Evolutionary conservation across 768 basidiomycete genomes (phyloP).

Genomic region (Chiua virens): DNA sequence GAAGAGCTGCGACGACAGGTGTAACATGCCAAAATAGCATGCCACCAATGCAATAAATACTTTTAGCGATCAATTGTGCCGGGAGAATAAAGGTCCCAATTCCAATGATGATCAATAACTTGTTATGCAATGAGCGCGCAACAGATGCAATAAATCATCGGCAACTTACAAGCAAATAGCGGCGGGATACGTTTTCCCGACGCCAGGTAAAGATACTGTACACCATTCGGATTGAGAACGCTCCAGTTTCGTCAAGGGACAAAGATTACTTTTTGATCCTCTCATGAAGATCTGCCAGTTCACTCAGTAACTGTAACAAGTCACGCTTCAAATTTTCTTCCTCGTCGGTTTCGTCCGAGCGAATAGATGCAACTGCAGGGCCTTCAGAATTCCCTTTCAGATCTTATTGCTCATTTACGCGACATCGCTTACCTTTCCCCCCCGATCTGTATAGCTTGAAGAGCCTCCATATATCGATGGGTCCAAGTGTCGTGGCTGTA

Average conservation of each 20-base stretch:
- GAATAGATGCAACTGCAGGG: neutral
- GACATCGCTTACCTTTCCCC: constrained; percentile 34
- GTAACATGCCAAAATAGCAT: constrained; percentile 62
- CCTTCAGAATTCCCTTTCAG: neutral
- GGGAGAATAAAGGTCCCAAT: constrained; percentile 48
- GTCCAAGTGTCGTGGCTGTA: constrained; percentile 44
- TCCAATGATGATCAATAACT: constrained; percentile 40
- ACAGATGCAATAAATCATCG: neutral
- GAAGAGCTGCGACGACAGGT: constrained; percentile 54
- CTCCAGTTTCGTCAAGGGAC: neutral
- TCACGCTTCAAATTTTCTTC: constrained; percentile 45
- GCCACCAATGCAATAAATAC: constrained; percentile 46
- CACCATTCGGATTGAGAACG: constrained; percentile 1
- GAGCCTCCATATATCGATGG: constrained; percentile 55
- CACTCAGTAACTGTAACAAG: constrained; percentile 41
- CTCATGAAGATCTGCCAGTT: constrained; percentile 62
- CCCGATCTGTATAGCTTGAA: constrained; percentile 43
- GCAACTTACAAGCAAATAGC: constrained; percentile 47
- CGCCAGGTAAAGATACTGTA: constrained; percentile 70
- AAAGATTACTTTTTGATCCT: constrained; percentile 56
- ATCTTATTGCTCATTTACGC: constrained; percentile 10
- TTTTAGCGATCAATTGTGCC: constrained; percentile 48
- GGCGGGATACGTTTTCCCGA: constrained; percentile 46
- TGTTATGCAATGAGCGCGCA: constrained; percentile 2
- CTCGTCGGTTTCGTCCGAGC: constrained; percentile 12